Base-by-base conservation (phyloP, 306 rosid species). In the Lagenaria siceraria region DNA sequence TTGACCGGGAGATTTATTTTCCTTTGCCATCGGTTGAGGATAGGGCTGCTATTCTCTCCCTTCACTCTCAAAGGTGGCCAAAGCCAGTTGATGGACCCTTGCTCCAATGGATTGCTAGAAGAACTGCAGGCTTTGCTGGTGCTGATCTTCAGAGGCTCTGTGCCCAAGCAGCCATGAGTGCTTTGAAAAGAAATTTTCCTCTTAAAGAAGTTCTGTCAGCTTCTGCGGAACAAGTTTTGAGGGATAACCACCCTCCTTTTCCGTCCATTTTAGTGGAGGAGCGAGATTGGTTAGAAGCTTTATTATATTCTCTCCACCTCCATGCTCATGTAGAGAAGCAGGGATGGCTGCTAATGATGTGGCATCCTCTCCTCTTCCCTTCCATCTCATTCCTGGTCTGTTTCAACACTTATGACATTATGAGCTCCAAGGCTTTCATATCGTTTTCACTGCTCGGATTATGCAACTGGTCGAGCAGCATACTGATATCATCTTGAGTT, bases 141-240 rank as follows among this genome's bases (percentile, higher is more conserved):
- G 97, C 98, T 33, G 98, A 92, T 89, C 93, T 95, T 81, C 98
- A 92, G 86, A 96, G 97, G 78, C 98, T 95, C 36, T 95, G 97
- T 86, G 92, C 98, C 27, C 97, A 90, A 85, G 98, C 97, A 51
- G 98, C 96, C 51, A 84, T 95, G 31, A 90, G 80, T 70, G 96
- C 96, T 9, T 86, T 94, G 91, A 92, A 88, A 88, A 90, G 98
- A 81, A 94, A 90, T 81, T 94, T 94, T 73, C 98, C 98, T 84
- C 86, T 94, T 85, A 94, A 90, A 42, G 89, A 88, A 80, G 85
- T 90, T 80, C 76, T 95, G 73, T 85, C 95, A 69, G 82, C 86
- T 27, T 97, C 95, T 80, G 89, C 83, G 72, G 88, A 81, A 81
- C 86, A 84, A 74, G 62, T 63, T 77, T 83, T 84, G 53, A 71